These are phyloP conservation scores for Diaporthe eres DNA, from an alignment of 2,329 filamentous ascomycete species.

Conservation along the genomic window DNA sequence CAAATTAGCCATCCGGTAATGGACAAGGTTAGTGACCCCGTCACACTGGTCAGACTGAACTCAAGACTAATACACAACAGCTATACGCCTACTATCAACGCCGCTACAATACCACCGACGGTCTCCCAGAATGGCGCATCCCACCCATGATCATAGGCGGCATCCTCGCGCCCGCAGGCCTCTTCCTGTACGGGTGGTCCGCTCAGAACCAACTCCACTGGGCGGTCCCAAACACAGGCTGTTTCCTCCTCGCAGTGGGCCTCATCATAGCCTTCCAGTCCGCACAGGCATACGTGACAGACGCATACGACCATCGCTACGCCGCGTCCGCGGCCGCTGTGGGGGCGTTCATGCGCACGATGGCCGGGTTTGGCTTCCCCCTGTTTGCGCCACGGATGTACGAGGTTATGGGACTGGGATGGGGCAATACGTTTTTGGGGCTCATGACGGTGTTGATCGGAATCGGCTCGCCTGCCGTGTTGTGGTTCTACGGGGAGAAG, in stretches of 20 bases:
- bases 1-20: conserved; percentile 26
- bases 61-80: not conserved
- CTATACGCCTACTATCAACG: conserved; percentile 39
- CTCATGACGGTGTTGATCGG: conserved; percentile 6
- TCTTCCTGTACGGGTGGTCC: conserved; percentile 65
- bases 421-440: conserved; percentile 51
- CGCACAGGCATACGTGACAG: conserved; percentile 71
- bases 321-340: conserved; percentile 62
- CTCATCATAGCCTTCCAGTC: conserved; percentile 71
- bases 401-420: conserved; percentile 58
- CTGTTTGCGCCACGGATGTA: conserved; percentile 67
- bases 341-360: conserved; percentile 67
- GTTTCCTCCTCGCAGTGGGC: conserved; percentile 60
- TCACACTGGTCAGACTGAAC: rapidly evolving
- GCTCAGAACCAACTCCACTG: conserved; percentile 60
- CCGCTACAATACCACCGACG: conserved; percentile 43
- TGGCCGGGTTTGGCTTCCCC: conserved; percentile 71
- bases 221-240: conserved; percentile 72
- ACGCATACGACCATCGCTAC: conserved; percentile 58
- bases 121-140: conserved; percentile 53
- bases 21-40: not conserved
- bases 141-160: conserved; percentile 54
- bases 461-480: not conserved
- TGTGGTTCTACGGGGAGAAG: conserved; percentile 27
- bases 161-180: conserved; percentile 60